Base-by-base conservation (phyloP, 352 stramenopile genomes). In the Phytophthora chlamydospora region DNA sequence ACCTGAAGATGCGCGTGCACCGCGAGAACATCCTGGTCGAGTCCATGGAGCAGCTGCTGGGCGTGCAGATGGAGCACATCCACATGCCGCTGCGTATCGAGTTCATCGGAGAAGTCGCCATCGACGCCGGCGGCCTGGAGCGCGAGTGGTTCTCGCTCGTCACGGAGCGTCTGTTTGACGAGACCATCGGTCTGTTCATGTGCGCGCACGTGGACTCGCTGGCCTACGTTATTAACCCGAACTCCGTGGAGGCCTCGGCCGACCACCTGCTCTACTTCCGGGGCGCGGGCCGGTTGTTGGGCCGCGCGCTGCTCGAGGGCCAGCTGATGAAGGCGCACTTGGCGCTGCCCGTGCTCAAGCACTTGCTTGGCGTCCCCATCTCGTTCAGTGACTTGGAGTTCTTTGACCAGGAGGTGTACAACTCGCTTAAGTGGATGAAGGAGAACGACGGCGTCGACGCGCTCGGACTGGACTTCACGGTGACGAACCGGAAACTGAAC, bases 181-280 rank as follows among this genome's bases (percentile, higher is more conserved):
- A 93, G 39, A 91, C 76, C 1, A 89, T 93, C 52, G 90, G 88
- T 0, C 71, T 97, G 1, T 97, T 97, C 61, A 90, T 90, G 82
- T 91, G 81, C 50, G 81, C 82, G 4, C 83, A 91, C 68, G 83
- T 90, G 9, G 83, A 93, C 52, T 91, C 85, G 17, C 58, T 90
- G 14, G 80, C 80, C 44, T 95, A 91, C 52, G 81, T 90, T 49
- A 91, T 95, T 61, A 92, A 93, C 68, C 76, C 82, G 12, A 92
- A 92, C 68, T 91, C 83, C 16, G 74, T 89, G 9, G 80, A 93
- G 49, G 84, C 84, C 1, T 91, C 83, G 58, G 94, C 96, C 1
- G 87, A 99, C 63, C 96, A 99, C 69, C 67, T 99, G 57, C 75
- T 97, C n/a, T 99, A 99, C 77, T 99, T 99, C 74, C 93, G 96